A percentile compares a stretch with the other conserved stretches of the same genome.
Conservation (phyloP, 257 asterid species). For the Jacaranda copaia region DNA sequence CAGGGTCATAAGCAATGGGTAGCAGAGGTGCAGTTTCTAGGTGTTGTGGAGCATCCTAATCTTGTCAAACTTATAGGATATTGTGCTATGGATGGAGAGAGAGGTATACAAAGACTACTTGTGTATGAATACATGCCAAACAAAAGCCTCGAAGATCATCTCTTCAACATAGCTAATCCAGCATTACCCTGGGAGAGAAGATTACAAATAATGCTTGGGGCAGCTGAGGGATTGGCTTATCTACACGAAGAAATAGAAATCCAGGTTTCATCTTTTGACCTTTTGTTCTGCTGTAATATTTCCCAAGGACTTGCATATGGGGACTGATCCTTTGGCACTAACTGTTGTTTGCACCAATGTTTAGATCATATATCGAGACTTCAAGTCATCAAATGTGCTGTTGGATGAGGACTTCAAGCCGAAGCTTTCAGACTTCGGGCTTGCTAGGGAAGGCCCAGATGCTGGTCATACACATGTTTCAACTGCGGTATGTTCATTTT, state of each 20-base stretch:
- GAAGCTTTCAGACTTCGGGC: slow-evolving; percentile 89
- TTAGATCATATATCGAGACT: slow-evolving; percentile 89
- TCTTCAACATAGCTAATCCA: slow-evolving; percentile 59
- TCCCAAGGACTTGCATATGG: not conserved
- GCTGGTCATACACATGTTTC: slow-evolving; percentile 78
- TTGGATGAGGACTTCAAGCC: slow-evolving; percentile 71
- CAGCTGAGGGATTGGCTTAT: slow-evolving; percentile 82
- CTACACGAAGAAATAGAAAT: slow-evolving; percentile 88
- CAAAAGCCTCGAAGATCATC: slow-evolving; percentile 85
- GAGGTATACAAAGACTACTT: slow-evolving; percentile 90
- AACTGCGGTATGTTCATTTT: slow-evolving; percentile 65
- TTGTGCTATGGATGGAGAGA: slow-evolving; percentile 82
- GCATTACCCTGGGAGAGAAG: slow-evolving; percentile 73
- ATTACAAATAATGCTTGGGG: slow-evolving; percentile 72
- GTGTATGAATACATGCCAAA: slow-evolving; percentile 90
- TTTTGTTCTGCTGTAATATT: not conserved
- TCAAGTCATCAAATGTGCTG: slow-evolving; percentile 80
- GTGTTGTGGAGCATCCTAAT: slow-evolving; percentile 85
- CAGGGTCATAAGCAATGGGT: slow-evolving; percentile 97
- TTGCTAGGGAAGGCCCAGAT: slow-evolving; percentile 89
- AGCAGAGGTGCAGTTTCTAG: slow-evolving; percentile 88
- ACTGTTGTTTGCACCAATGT: slow-evolving; percentile 15
- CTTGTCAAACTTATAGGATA: slow-evolving; percentile 85
- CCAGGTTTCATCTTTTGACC: slow-evolving; percentile 57
- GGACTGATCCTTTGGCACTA: not conserved